Conservation (phyloP, 2,329 filamentous ascomycete species). For the Penicillium aurantiogriseum region DNA sequence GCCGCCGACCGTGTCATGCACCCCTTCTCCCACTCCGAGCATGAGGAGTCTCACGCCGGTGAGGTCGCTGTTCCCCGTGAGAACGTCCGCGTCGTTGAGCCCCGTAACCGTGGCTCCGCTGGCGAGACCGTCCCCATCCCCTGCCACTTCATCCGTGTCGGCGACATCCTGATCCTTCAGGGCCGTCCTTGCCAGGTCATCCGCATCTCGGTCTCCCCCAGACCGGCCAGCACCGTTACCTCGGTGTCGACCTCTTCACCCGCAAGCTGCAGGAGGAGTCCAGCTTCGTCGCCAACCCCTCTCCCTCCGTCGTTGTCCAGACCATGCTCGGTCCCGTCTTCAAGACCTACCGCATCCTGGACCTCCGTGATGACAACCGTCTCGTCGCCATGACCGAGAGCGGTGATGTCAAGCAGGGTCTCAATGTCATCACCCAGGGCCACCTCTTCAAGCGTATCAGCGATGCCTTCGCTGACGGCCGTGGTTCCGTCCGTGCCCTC, state of each 20-base stretch:
- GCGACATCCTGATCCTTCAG: slow-evolving; percentile 98
- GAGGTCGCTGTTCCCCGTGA: slow-evolving; percentile 47
- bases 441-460: slow-evolving; percentile 77
- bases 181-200: slow-evolving; percentile 99
- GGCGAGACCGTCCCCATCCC: slow-evolving; percentile 95
- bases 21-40: slow-evolving; percentile 50
- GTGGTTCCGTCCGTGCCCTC: slow-evolving; percentile 89
- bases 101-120: slow-evolving; percentile 46
- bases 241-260: slow-evolving; percentile 99
- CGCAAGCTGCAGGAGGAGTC: slow-evolving; percentile 99
- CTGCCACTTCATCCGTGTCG: slow-evolving; percentile 98
- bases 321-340: slow-evolving; percentile 99
- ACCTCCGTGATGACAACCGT: slow-evolving; percentile 79
- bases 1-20: slow-evolving; percentile 65
- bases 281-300: slow-evolving; percentile 94
- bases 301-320: slow-evolving; percentile 94
- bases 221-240: slow-evolving; percentile 99
- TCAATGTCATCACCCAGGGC: slow-evolving; percentile 93
- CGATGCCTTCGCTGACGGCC: slow-evolving; percentile 83
- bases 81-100: slow-evolving; percentile 51
- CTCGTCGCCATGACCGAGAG: slow-evolving; percentile 98
- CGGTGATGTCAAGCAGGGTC: slow-evolving; percentile 94
- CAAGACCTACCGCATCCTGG: slow-evolving; percentile 99
- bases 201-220: slow-evolving; percentile 97
- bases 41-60: slow-evolving; percentile 43